Conservation (phyloP, 495 filamentous ascomycete species). For the Tuber microsphaerosporum region DNA sequence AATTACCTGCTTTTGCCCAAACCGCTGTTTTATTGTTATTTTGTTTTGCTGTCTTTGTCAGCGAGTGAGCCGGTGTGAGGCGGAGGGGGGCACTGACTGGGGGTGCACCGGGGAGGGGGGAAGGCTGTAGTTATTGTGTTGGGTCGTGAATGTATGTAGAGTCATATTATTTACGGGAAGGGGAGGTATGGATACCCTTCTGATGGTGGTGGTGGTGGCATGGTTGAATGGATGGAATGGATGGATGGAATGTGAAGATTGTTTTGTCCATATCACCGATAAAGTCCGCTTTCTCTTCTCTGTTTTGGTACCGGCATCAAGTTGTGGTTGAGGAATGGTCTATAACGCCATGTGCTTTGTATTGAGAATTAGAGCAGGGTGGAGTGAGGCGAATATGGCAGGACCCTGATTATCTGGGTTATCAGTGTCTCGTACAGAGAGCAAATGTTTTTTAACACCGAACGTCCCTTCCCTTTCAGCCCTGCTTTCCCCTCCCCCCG, state of each 20-base stretch:
- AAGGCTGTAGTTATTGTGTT: not conserved
- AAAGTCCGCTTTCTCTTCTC: not conserved
- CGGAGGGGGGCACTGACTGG: not conserved
- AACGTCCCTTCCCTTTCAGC: not conserved
- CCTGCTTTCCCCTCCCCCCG: not conserved
- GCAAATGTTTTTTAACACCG: not conserved
- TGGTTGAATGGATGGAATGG: not conserved
- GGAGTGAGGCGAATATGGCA: not conserved
- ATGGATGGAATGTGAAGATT: not conserved
- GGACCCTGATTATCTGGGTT: not conserved
- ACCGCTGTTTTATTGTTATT: not conserved
- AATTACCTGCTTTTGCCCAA: not conserved
- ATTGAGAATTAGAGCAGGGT: not conserved
- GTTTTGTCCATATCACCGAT: not conserved
- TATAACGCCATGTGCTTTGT: not conserved
- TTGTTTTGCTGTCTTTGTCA: not conserved
- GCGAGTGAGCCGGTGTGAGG: constrained; percentile 4
- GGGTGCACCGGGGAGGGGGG: not conserved
- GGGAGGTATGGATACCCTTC: too few relatives aligned
- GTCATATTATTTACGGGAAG: not conserved
- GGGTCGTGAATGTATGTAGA: not conserved
- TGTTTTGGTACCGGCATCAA: not conserved
- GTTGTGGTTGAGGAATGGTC: not conserved
- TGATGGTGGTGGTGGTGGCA: not conserved
- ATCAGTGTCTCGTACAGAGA: not conserved